phyloP scores from a whole-genome alignment of 352 stramenopile species.

The Pythium aphanidermatum region DNA sequence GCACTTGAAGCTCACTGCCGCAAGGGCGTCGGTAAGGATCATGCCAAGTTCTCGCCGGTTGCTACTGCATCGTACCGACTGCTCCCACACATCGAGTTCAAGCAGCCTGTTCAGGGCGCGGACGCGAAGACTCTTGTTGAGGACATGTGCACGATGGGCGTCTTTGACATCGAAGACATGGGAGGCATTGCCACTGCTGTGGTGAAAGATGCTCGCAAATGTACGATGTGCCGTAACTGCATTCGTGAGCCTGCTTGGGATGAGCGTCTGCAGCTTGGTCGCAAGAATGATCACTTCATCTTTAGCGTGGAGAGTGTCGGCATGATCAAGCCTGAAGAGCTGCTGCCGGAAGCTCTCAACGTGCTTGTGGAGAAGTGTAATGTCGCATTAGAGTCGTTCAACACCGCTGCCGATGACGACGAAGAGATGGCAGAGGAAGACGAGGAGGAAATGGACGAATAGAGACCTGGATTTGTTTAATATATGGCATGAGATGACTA shows the following conservation, averaged over 20 bases:
- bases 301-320: conserved; percentile 85
- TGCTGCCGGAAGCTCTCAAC: conserved; percentile 70
- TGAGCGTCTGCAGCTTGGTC: conserved; percentile 86
- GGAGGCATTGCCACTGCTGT: conserved; percentile 61
- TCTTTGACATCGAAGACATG: conserved; percentile 92
- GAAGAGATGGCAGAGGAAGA: conserved; percentile 47
- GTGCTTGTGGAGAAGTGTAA: conserved; percentile 83
- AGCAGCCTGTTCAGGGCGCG: conserved; percentile 48
- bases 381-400: conserved; percentile 76
- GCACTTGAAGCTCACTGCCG: conserved; percentile 93
- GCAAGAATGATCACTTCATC: conserved; percentile 96
- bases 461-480: conserved; percentile 23
- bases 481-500: conserved; percentile 2
- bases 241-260: conserved; percentile 87
- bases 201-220: conserved; percentile 83
- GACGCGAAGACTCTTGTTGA: conserved; percentile 56
- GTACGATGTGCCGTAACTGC: conserved; percentile 97
- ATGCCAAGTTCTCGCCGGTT: conserved; percentile 97
- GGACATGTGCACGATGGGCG: conserved; percentile 65
- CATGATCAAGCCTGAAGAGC: conserved; percentile 83
- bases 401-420: conserved; percentile 36
- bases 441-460: conserved; percentile 44
- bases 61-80: conserved; percentile 94
- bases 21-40: conserved; percentile 95
- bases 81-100: conserved; percentile 81